phyloP scores from a whole-genome alignment of 345 rosid species.

The Lumnitzera littorea region DNA sequence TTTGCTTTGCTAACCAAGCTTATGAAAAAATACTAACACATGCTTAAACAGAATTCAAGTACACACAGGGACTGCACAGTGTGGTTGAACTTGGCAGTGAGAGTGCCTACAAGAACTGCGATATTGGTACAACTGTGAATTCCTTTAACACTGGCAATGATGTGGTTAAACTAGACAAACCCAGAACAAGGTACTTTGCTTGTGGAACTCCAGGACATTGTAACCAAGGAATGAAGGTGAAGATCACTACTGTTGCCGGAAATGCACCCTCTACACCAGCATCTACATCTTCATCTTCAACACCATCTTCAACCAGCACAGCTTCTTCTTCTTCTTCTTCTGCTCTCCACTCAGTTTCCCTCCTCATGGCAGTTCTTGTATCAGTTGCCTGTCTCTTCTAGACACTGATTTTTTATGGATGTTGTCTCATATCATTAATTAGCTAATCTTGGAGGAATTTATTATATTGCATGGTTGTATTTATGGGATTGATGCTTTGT shows the following conservation, averaged over 20 bases:
- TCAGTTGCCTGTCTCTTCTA: not conserved
- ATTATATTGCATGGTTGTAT: too few relatives aligned
- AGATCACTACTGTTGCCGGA: conserved; percentile 51
- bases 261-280: conserved; percentile 41
- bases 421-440: not conserved
- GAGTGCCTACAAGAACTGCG: conserved; percentile 71
- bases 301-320: conserved; percentile 19
- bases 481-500: too few relatives aligned
- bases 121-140: conserved; percentile 55
- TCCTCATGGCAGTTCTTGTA: conserved; percentile 1
- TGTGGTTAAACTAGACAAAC: conserved; percentile 55
- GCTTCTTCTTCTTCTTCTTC: conserved; percentile 7
- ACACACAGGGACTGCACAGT: conserved; percentile 68
- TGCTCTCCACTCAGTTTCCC: conserved; percentile 3
- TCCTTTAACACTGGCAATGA: conserved; percentile 66
- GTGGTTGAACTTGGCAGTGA: conserved; percentile 70
- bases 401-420: not conserved
- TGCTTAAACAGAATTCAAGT: conserved; percentile 57
- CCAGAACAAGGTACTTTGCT: conserved; percentile 71
- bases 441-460: too few relatives aligned
- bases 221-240: conserved; percentile 77
- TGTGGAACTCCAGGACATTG: conserved; percentile 92
- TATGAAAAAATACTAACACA: not conserved
- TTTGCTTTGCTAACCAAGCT: not conserved
- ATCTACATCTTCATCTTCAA: conserved; percentile 10